Percentiles rank a stretch among this genome's conserved stretches.
phyloP scores from a whole-genome alignment of 164 flowering plant species.

The Umbilicus rupestris region DNA sequence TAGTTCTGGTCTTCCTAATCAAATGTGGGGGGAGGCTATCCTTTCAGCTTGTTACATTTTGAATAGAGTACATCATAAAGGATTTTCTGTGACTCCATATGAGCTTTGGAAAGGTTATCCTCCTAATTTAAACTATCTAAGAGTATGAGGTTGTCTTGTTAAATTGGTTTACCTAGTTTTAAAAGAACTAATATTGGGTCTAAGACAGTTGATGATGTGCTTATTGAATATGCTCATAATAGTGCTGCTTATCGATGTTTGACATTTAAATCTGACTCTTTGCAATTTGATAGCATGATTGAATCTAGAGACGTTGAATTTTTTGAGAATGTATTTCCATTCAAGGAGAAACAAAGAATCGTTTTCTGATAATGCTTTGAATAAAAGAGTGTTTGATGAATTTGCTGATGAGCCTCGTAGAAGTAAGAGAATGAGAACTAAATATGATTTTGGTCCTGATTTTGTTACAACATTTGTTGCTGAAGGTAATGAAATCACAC shows the following conservation, averaged over 20 bases:
- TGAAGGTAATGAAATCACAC: background rate
- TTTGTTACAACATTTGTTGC: background rate
- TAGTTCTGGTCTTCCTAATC: background rate
- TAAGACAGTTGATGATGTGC: background rate
- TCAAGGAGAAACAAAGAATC: background rate
- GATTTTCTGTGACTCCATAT: background rate
- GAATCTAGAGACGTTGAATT: background rate
- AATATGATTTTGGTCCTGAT: background rate
- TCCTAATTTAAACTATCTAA: background rate
- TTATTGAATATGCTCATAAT: constrained; percentile 3
- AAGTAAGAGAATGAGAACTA: background rate
- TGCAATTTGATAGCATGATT: background rate
- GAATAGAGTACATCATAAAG: background rate
- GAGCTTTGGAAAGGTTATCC: background rate
- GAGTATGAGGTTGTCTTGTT: constrained; percentile 4
- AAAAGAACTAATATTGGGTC: background rate
- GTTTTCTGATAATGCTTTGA: background rate
- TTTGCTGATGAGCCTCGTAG: background rate
- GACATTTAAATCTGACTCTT: background rate
- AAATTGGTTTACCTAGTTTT: background rate
- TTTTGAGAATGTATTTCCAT: background rate
- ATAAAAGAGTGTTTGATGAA: background rate
- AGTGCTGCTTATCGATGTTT: background rate
- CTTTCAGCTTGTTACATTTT: background rate
- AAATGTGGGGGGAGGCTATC: constrained; percentile 9